A percentile compares a stretch with the other conserved stretches of the same genome.
Conservation (phyloP, 2,329 filamentous ascomycete species). For the Drechslerella dactyloides region DNA sequence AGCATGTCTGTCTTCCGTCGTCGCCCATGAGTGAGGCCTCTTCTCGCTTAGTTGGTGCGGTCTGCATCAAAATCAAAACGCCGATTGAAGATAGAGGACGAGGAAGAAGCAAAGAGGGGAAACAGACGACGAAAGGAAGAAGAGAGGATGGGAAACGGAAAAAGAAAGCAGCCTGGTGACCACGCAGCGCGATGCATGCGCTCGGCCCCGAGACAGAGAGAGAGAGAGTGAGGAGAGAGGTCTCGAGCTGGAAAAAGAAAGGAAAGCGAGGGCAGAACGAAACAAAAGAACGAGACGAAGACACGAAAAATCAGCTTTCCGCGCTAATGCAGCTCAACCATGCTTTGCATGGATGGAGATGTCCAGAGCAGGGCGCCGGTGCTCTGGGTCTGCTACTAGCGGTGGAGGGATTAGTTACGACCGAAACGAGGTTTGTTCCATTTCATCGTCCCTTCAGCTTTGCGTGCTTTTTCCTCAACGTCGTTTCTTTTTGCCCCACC, state of each 20-base stretch:
- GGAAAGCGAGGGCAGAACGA: background rate
- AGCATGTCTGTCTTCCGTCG: no score
- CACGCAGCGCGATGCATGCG: no score
- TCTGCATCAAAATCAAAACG: slow-evolving; percentile 49
- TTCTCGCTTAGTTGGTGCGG: slow-evolving; percentile 46
- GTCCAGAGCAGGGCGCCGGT: slow-evolving; percentile 38
- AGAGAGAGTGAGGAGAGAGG: background rate
- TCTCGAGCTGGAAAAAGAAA: background rate
- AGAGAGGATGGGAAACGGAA: slow-evolving; percentile 12
- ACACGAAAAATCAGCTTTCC: slow-evolving; percentile 34
- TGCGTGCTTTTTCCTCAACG: slow-evolving; percentile 1
- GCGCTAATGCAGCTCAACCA: slow-evolving; percentile 43
- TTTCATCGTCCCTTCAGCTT: slow-evolving; percentile 3
- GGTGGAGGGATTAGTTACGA: slow-evolving; percentile 1
- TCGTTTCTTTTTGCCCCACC: slow-evolving; percentile 45
- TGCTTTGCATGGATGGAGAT: slow-evolving; percentile 42
- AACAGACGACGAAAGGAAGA: no score
- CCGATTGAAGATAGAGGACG: slow-evolving; percentile 25
- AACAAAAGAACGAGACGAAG: slow-evolving; percentile 2
- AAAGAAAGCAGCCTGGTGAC: background rate
- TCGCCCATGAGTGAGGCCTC: slow-evolving; percentile 9
- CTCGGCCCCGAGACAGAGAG: background rate
- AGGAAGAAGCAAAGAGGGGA: slow-evolving; percentile 4
- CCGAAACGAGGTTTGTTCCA: slow-evolving; percentile 19
- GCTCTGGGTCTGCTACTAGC: slow-evolving; percentile 23